These are phyloP conservation scores for Tothia fuscella DNA, from an alignment of 2,329 filamentous ascomycete genomes.

Conservation along the genomic window DNA sequence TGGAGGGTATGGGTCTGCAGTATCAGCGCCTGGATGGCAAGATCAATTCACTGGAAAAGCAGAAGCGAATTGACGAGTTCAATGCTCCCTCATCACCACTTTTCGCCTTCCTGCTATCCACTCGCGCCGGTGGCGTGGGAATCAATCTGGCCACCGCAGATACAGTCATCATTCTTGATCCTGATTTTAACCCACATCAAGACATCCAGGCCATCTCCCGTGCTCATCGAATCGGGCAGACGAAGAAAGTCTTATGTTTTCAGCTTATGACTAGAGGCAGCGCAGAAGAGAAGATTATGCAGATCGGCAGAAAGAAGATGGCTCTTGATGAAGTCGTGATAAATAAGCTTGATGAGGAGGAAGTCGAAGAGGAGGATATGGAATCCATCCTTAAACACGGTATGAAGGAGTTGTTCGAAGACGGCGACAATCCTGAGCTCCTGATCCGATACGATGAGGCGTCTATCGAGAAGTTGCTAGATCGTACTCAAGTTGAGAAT, in stretches of 20 bases:
- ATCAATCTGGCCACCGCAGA: conserved; percentile 97
- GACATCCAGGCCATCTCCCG: conserved; percentile 92
- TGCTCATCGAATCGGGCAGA: conserved; percentile 91
- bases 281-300: conserved; percentile 91
- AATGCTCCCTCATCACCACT: conserved; percentile 72
- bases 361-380: conserved; percentile 65
- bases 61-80: conserved; percentile 86
- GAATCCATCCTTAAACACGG: conserved; percentile 83
- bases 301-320: conserved; percentile 92
- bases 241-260: conserved; percentile 90
- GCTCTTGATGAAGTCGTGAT: conserved; percentile 90
- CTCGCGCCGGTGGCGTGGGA: conserved; percentile 86
- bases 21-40: conserved; percentile 80
- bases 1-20: conserved; percentile 59
- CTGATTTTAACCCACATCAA: conserved; percentile 96
- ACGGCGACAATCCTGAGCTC: conserved; percentile 53
- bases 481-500: conserved; percentile 69
- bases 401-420: conserved; percentile 73
- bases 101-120: conserved; percentile 88
- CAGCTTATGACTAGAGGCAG: conserved; percentile 83
- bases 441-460: conserved; percentile 72
- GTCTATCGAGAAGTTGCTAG: conserved; percentile 81
- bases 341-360: conserved; percentile 77
- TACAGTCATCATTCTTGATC: conserved; percentile 94
- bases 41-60: conserved; percentile 72